phyloP scores from a whole-genome alignment of 1,284 basidiomycete genomes.

The Phellopilus nigrolimitatus region DNA sequence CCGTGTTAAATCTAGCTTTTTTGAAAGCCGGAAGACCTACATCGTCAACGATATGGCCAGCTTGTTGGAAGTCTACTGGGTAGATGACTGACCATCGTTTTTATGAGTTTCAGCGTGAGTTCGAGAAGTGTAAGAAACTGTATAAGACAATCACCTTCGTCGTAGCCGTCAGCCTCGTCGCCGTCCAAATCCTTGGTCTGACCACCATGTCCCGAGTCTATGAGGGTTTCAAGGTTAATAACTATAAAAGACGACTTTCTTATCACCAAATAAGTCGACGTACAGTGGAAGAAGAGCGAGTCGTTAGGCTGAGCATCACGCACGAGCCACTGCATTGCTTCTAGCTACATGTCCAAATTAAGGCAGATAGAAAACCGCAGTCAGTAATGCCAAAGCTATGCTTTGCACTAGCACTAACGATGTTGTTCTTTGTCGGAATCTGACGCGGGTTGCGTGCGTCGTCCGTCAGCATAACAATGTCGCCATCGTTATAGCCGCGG shows the following conservation, averaged over 20 bases:
- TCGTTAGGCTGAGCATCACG: conserved; percentile 75
- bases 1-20: neutral
- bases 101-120: neutral
- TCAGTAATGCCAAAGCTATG: neutral
- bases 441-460: conserved; percentile 58
- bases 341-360: conserved; percentile 39
- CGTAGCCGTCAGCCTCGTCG: conserved; percentile 33
- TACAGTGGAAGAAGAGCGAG: conserved; percentile 90
- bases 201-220: conserved; percentile 53
- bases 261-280: conserved; percentile 25
- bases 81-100: conserved; percentile 60
- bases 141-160: conserved; percentile 32
- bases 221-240: conserved; percentile 3
- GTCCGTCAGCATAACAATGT: conserved; percentile 88
- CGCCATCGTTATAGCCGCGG: conserved; percentile 69
- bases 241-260: neutral
- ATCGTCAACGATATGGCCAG: conserved; percentile 81
- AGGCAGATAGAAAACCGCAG: neutral
- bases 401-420: conserved; percentile 42
- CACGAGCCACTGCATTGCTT: conserved; percentile 91
- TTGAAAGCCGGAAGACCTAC: conserved; percentile 39
- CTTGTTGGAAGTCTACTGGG: conserved; percentile 70
- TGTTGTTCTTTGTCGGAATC: conserved; percentile 77
- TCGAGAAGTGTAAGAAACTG: neutral
- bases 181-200: conserved; percentile 48